Conservation (phyloP, 352 stramenopile species). For the Phytophthora aleatoria region DNA sequence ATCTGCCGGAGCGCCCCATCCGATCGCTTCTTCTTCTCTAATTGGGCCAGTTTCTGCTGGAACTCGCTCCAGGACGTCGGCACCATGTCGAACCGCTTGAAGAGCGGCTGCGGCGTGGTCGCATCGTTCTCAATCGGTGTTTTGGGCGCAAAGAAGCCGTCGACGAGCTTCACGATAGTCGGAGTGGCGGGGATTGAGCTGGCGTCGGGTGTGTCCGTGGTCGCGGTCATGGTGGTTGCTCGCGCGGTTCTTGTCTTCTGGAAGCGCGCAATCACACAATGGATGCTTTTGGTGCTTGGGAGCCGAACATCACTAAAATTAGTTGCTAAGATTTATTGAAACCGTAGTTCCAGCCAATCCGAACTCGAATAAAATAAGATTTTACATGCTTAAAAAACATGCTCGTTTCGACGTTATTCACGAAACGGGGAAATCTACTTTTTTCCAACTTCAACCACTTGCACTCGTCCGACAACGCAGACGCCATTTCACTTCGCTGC, state of each 20-base stretch:
- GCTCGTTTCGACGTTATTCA: too few relatives aligned
- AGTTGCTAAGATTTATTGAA: not conserved
- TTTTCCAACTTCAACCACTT: slow-evolving; percentile 15
- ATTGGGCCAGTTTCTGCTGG: slow-evolving; percentile 24
- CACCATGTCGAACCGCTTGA: slow-evolving; percentile 40
- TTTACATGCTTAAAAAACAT: too few relatives aligned
- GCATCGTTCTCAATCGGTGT: slow-evolving; percentile 1
- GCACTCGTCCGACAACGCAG: not conserved
- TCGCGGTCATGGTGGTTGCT: slow-evolving; percentile 23
- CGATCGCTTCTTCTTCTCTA: slow-evolving; percentile 25
- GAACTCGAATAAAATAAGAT: too few relatives aligned
- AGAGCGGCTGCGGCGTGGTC: slow-evolving; percentile 21
- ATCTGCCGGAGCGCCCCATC: slow-evolving; percentile 29
- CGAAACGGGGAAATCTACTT: not conserved
- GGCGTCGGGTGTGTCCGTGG: slow-evolving; percentile 1
- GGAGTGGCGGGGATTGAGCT: not conserved
- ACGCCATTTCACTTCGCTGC: not conserved
- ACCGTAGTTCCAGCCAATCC: too few relatives aligned
- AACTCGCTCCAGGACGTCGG: slow-evolving; percentile 36
- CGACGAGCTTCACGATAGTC: slow-evolving; percentile 23
- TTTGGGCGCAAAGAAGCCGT: slow-evolving; percentile 28
- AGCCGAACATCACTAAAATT: not conserved
- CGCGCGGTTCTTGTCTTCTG: not conserved
- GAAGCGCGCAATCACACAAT: slow-evolving; percentile 3
- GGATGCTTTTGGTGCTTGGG: slow-evolving; percentile 5